Percentiles rank a stretch among this genome's conserved stretches.
phyloP scores from a whole-genome alignment of 805 yeast species.

The Isabelozyma heimii region DNA sequence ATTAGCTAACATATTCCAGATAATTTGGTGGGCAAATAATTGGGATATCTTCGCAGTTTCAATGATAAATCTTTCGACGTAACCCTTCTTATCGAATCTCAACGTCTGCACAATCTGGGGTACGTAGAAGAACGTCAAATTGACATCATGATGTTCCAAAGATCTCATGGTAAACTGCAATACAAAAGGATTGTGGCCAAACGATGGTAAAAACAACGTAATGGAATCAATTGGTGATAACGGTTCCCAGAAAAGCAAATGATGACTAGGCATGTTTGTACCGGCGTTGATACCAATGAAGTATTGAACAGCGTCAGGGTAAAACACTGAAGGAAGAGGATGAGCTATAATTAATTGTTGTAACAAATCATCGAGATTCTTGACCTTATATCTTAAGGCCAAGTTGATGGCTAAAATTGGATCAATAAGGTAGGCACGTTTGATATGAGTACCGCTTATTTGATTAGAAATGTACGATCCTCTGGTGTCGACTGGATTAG shows the following conservation, averaged over 20 bases:
- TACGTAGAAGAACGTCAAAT: constrained; percentile 89
- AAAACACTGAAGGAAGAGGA: constrained; percentile 58
- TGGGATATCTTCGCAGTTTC: constrained; percentile 92
- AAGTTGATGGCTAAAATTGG: constrained; percentile 74
- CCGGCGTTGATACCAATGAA: constrained; percentile 41
- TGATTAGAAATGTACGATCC: constrained; percentile 33
- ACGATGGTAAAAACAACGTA: constrained; percentile 75
- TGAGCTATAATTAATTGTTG: constrained; percentile 45
- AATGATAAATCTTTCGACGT: constrained; percentile 81
- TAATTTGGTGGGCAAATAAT: constrained; percentile 93
- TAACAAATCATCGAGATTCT: constrained; percentile 37
- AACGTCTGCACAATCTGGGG: constrained; percentile 96
- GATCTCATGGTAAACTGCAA: constrained; percentile 90
- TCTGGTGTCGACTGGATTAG: constrained; percentile 40
- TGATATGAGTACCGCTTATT: constrained; percentile 42
- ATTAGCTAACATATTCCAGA: constrained; percentile 97
- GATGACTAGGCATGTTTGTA: constrained; percentile 35
- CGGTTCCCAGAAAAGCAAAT: constrained; percentile 66
- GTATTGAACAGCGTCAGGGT: constrained; percentile 60
- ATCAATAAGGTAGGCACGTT: constrained; percentile 59
- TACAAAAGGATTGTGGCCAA: constrained; percentile 60
- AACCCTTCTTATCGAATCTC: constrained; percentile 79
- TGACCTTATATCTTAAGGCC: constrained; percentile 54
- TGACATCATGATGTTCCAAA: constrained; percentile 81
- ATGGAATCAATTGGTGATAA: constrained; percentile 83